Evolutionary conservation across 257 asterid genomes (phyloP), one percentile per base, ranked within the genome.

Genomic region (Buddleja alternifolia): DNA sequence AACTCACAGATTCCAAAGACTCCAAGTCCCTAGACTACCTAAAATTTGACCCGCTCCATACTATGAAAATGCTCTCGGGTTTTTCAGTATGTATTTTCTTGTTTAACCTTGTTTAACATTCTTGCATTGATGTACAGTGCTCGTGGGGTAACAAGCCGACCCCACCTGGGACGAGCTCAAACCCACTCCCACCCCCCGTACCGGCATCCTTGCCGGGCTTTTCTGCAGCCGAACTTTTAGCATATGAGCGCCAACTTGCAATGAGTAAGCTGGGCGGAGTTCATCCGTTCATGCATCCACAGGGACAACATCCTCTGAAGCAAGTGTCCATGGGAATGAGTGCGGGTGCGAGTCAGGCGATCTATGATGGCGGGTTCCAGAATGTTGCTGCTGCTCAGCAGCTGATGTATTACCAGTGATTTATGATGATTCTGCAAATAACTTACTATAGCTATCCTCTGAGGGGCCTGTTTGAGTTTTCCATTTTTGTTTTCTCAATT

Each of bases 91-190:
- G n/a, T n/a, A n/a, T n/a, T n/a, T n/a, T n/a, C n/a, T 67, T 12
- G 23, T 23, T 29, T 39, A 4, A 45, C 57, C 24, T 29, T 23
- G 16, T 19, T 29, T 25, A 5, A 47, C 5, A 17, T 70, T 56
- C n/a, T 29, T 12, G 21, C 8, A 10, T 60, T 11, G 21, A 8
- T 29, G 5, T 25, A 6, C 86, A 92, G 98, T 93, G 98, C 59
- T 93, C 96, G 3, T 93, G 97, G 98, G 98, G 97, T 16, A 93
- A 80, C 95, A 93, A 93, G 80, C 98, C 98, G 25, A 93, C 98
- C 66, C 96, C 97, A 48, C 79, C 90, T 0, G 97, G 98, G 64
- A 88, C 97, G 8, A 67, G 81, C 73, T 93, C 97, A 5, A 93
- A 88, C 72, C 96, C 98, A 1, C 97, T 88, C 20, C 97, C 97